phyloP scores from a whole-genome alignment of 2,329 filamentous ascomycete species.

The Metarhizium humberi region DNA sequence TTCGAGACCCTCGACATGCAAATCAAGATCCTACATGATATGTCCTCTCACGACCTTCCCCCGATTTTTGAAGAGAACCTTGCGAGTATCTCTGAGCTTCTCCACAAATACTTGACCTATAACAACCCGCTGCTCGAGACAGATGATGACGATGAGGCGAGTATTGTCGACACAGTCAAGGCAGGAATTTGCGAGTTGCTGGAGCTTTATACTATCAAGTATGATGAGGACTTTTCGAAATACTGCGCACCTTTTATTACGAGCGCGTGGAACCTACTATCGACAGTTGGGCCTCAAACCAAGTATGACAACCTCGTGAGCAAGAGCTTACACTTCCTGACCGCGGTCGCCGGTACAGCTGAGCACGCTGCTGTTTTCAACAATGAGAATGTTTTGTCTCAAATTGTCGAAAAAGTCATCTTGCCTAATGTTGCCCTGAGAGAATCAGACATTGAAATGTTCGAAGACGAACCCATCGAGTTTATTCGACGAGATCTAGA shows the following conservation, averaged over 20 bases:
- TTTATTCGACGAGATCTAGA: conserved; percentile 94
- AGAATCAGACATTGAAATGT: conserved; percentile 89
- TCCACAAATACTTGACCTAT: conserved; percentile 91
- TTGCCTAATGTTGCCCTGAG: conserved; percentile 85
- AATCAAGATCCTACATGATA: conserved; percentile 87
- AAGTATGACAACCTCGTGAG: conserved; percentile 94
- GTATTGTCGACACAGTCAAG: conserved; percentile 76
- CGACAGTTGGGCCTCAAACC: conserved; percentile 73
- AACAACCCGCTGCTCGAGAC: conserved; percentile 75
- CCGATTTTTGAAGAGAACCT: conserved; percentile 91
- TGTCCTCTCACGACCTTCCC: conserved; percentile 94
- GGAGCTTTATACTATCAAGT: conserved; percentile 88
- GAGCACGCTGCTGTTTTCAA: conserved; percentile 82
- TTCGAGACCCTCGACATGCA: conserved; percentile 82
- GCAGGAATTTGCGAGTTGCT: conserved; percentile 88
- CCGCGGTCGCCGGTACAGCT: conserved; percentile 69
- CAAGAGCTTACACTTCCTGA: conserved; percentile 89
- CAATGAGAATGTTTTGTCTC: conserved; percentile 64
- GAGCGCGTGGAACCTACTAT: conserved; percentile 85
- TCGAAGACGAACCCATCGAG: conserved; percentile 97
- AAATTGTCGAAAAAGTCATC: conserved; percentile 93
- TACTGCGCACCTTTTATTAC: conserved; percentile 78
- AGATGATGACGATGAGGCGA: conserved; percentile 82
- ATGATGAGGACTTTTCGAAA: conserved; percentile 82
- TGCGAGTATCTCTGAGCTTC: conserved; percentile 60